A percentile compares a stretch with the other conserved stretches of the same genome.
These are phyloP conservation scores for Suillus clintonianus DNA, from an alignment of 768 basidiomycete species.

Conservation along the genomic window DNA sequence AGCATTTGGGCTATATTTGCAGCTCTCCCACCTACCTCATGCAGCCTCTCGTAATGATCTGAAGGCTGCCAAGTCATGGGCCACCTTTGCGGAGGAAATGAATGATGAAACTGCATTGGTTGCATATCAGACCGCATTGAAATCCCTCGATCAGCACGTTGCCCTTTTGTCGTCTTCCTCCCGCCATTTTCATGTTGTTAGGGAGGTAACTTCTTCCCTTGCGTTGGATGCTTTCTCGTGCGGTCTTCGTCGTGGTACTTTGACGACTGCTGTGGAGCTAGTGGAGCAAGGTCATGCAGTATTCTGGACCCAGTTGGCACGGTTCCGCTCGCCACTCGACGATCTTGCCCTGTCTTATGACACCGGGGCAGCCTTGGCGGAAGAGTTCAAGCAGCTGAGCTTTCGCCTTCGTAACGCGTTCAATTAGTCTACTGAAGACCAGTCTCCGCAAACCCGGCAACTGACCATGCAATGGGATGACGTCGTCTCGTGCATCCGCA, in stretches of 20 bases:
- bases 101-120: neutral
- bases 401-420: neutral
- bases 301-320: conserved; percentile 30
- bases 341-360: neutral
- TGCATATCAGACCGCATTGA: neutral
- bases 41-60: neutral
- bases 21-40: neutral
- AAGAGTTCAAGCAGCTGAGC: neutral
- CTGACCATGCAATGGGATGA: no score
- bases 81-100: neutral
- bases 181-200: neutral
- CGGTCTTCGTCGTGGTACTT: neutral
- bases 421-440: no score
- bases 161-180: neutral
- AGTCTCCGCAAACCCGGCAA: no score
- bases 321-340: conserved; percentile 28
- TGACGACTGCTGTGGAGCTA: neutral
- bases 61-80: neutral
- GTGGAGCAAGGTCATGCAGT: conserved; percentile 28
- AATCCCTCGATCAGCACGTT: neutral
- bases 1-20: neutral
- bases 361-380: neutral
- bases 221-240: neutral
- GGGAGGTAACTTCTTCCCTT: neutral
- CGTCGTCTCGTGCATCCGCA: no score